phyloP scores from a whole-genome alignment of 306 rosid species.

The apple (Malus domestica) region ASM211411v1 NC_041793.1:12492001-12492500 shows the following conservation, averaged over 20 bases:
- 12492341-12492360: constrained; percentile 63
- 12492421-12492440: background rate
- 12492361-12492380: constrained; percentile 68
- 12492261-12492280: constrained; percentile 18
- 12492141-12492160: background rate
- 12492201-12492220: background rate
- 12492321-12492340: constrained; percentile 75
- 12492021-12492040: background rate
- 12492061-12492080: background rate
- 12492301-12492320: constrained; percentile 63
- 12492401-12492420: background rate
- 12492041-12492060: too few species aligned
- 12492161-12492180: background rate
- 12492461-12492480: background rate
- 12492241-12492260: background rate
- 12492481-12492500: background rate
- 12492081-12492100: background rate
- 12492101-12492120: background rate
- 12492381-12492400: background rate
- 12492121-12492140: background rate
- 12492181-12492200: background rate
- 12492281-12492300: constrained; percentile 77
- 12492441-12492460: background rate
- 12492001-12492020: background rate
- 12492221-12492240: background rate